Percentiles rank a stretch among this genome's conserved stretches.
These are phyloP conservation scores for Ophiostoma perfectum DNA, from an alignment of 2,329 filamentous ascomycete genomes.

Conservation along the genomic window DNA sequence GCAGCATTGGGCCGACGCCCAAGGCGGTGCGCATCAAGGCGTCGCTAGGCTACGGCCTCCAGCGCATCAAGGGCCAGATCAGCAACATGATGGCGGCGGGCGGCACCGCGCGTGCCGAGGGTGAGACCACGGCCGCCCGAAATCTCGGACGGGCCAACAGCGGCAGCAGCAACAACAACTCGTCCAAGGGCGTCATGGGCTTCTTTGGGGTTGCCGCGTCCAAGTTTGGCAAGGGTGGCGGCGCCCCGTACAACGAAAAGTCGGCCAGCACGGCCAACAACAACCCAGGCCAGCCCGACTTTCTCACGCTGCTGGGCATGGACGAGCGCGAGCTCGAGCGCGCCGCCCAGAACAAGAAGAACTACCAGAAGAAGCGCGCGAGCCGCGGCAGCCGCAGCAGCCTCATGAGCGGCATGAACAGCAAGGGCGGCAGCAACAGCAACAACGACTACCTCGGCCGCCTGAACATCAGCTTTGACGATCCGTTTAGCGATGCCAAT, in stretches of 20 bases:
- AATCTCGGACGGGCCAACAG: background rate
- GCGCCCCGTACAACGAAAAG: background rate
- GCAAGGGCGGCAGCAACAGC: constrained; percentile 11
- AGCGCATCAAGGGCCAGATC: constrained; percentile 35
- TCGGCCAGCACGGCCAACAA: constrained; percentile 20
- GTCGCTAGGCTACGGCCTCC: constrained; percentile 36
- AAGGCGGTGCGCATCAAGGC: constrained; percentile 40
- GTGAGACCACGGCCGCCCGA: background rate
- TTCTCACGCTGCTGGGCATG: constrained; percentile 41
- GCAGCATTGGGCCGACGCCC: constrained; percentile 47
- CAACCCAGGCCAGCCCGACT: constrained; percentile 39
- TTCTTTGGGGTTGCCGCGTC: background rate
- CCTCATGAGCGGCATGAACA: background rate
- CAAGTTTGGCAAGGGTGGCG: background rate
- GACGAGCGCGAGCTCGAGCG: constrained; percentile 39
- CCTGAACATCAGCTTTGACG: constrained; percentile 29
- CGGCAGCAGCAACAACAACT: background rate
- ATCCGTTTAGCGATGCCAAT: constrained; percentile 49
- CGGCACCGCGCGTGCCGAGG: background rate
- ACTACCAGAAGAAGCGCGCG: constrained; percentile 26
- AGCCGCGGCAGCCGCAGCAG: constrained; percentile 22
- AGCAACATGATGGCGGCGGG: constrained; percentile 37
- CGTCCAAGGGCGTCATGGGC: background rate
- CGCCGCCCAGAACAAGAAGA: constrained; percentile 36
- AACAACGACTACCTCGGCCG: constrained; percentile 21